Percentiles rank a stretch among this genome's conserved stretches.
phyloP scores from a whole-genome alignment of 164 flowering plant genomes.

The Berberis thunbergii region DNA sequence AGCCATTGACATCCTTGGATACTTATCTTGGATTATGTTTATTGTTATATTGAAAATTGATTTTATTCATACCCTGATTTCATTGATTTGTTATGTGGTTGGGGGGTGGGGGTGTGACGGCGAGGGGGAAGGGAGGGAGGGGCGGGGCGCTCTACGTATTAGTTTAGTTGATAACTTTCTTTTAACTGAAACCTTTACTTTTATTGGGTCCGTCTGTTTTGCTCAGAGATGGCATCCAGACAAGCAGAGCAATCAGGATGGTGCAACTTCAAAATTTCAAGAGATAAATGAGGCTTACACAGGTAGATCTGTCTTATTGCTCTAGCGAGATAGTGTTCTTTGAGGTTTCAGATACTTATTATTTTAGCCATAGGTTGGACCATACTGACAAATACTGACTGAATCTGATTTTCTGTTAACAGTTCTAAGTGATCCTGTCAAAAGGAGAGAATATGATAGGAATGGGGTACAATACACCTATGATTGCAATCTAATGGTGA shows the following conservation, averaged over 20 bases:
- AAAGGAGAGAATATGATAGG: slow-evolving; percentile 69
- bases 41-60: too few species aligned
- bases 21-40: too few species aligned
- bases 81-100: too few species aligned
- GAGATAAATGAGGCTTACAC: slow-evolving; percentile 93
- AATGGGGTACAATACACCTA: slow-evolving; percentile 40
- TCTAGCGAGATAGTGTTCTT: not conserved
- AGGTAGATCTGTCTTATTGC: slow-evolving; percentile 26
- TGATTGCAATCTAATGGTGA: slow-evolving; percentile 53
- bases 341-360: too few species aligned
- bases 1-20: too few species aligned
- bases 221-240: slow-evolving; percentile 95
- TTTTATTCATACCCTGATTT: too few species aligned
- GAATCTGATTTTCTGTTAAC: slow-evolving; percentile 9
- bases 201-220: not conserved
- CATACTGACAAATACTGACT: not conserved
- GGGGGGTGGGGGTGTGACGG: too few species aligned
- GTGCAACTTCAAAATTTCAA: slow-evolving; percentile 70
- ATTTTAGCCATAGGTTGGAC: too few species aligned
- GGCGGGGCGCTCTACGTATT: too few species aligned
- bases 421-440: slow-evolving; percentile 81
- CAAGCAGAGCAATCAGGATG: slow-evolving; percentile 56
- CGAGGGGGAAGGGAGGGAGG: too few species aligned
- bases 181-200: slow-evolving; percentile 1
- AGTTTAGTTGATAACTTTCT: not conserved